Evolutionary conservation across 208 protist species (phyloP).

Genomic region (Phytomonas sp.): DNA sequence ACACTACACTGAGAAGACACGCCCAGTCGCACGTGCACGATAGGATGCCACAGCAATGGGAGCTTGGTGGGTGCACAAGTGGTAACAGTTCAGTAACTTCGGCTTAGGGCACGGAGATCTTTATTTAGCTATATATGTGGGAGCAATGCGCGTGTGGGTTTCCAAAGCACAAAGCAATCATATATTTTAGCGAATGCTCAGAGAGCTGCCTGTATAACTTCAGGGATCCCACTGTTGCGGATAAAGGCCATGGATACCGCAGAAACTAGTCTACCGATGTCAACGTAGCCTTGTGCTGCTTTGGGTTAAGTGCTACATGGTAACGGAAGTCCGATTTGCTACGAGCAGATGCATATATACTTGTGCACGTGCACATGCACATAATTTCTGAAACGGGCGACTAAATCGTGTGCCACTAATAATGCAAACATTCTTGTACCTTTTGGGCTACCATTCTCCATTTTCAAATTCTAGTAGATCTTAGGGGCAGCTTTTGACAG

Average conservation of each 20-base stretch:
- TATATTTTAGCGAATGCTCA: neutral
- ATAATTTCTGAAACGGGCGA: neutral
- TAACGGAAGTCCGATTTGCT: neutral
- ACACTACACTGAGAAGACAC: conserved; percentile 9
- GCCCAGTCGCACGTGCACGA: neutral
- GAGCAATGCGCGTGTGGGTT: neutral
- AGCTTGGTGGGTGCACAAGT: neutral
- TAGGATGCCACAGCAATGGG: neutral
- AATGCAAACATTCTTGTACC: neutral
- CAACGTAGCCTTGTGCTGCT: neutral
- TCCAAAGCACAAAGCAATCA: neutral
- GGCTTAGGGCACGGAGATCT: neutral
- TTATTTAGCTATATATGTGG: neutral
- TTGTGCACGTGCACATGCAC: neutral
- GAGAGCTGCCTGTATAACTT: neutral
- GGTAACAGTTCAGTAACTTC: neutral
- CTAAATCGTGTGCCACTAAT: neutral
- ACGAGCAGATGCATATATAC: neutral
- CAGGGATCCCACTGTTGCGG: neutral
- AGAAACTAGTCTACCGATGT: neutral
- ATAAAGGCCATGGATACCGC: neutral
- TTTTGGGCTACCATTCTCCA: neutral
- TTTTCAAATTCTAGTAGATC: neutral
- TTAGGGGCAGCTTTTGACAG: neutral
- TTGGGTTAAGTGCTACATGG: neutral